Evolutionary conservation across 176 grass and related monocot genomes (phyloP).

Genomic region (Oryza punctata): DNA sequence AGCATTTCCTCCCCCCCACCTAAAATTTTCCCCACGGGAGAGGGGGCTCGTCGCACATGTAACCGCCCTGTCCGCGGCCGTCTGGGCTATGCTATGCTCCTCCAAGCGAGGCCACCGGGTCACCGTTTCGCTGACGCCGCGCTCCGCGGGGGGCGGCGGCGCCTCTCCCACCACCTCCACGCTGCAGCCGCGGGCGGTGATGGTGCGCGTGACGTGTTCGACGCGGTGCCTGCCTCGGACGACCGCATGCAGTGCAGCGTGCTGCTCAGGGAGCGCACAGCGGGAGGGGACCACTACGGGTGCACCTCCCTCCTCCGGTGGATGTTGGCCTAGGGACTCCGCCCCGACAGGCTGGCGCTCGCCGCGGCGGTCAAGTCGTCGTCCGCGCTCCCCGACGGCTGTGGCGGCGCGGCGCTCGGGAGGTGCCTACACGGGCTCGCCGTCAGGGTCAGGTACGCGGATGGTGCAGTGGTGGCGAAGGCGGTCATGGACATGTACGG

Average conservation of each 20-base stretch:
- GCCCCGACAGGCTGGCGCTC: slow-evolving; percentile 53
- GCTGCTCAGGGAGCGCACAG: slow-evolving; percentile 36
- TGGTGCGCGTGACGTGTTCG: slow-evolving; percentile 35
- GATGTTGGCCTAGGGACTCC: slow-evolving; percentile 26
- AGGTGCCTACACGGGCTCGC: slow-evolving; percentile 59
- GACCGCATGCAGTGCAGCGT: slow-evolving; percentile 33
- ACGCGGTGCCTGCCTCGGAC: slow-evolving; percentile 32
- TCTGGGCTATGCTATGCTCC: not conserved
- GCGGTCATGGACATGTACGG: slow-evolving; percentile 65
- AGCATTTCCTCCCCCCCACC: too few species aligned
- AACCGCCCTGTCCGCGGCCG: too few species aligned
- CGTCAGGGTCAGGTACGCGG: slow-evolving; percentile 39
- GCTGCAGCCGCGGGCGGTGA: too few species aligned
- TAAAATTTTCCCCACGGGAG: too few species aligned
- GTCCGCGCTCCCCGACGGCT: not conserved
- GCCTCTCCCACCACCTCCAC: not conserved
- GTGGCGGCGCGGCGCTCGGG: not conserved
- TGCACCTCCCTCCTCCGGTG: slow-evolving; percentile 30
- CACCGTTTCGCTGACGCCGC: not conserved
- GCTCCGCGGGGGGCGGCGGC: not conserved
- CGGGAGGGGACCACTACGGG: slow-evolving; percentile 13
- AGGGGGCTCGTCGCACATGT: too few species aligned
- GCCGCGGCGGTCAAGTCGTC: slow-evolving; percentile 59
- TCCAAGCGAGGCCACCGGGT: not conserved
- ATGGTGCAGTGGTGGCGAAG: slow-evolving; percentile 49